Conservation (phyloP, 345 rosid genomes). For the Syzygium jambos region DNA sequence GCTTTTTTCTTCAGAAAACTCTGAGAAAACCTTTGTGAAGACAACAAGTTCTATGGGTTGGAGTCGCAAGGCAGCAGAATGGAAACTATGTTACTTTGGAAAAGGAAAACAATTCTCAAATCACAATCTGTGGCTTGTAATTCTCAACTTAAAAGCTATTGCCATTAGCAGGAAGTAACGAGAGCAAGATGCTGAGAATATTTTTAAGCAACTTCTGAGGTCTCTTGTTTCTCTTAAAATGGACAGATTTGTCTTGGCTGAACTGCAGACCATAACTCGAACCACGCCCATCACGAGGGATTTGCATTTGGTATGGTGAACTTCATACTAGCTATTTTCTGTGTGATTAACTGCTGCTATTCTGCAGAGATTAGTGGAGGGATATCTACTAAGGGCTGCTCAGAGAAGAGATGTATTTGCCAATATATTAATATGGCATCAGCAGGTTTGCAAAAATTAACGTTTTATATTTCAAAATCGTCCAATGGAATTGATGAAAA, state of each 20-base stretch:
- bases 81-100: no score
- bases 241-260: neutral
- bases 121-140: neutral
- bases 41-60: neutral
- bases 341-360: neutral
- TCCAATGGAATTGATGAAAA: neutral
- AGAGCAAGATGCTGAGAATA: neutral
- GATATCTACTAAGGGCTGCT: conserved; percentile 94
- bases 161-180: neutral
- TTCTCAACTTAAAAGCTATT: neutral
- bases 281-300: neutral
- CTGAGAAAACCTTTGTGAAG: neutral
- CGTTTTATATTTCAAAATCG: neutral
- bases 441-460: conserved; percentile 49
- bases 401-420: conserved; percentile 95
- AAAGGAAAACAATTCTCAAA: neutral
- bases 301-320: neutral
- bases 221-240: neutral
- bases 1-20: neutral
- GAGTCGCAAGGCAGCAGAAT: neutral
- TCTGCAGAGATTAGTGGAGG: conserved; percentile 87
- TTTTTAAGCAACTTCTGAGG: neutral
- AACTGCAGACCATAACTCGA: neutral
- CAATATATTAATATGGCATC: conserved; percentile 96
- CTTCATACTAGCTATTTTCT: neutral